Evolutionary conservation across 805 yeast species (phyloP), one percentile per base, ranked within the genome.

Genomic region (Ogataea minuta): DNA sequence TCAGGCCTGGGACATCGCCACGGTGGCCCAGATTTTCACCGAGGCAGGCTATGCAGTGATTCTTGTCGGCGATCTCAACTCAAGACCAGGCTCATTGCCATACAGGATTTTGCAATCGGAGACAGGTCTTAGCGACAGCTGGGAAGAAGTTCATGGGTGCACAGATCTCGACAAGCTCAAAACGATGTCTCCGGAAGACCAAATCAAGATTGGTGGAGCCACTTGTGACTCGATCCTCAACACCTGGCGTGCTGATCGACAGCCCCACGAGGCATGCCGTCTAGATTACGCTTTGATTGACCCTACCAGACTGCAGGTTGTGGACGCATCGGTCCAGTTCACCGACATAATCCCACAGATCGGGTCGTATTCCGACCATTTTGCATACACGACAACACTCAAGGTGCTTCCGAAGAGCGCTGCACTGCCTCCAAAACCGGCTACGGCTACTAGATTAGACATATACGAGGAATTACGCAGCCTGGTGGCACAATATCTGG

Each of bases 1-100:
- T 42, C 99, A 93, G 62, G 97, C 98, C 1, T 93, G 98, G 98
- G 96, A 90, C 59, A 76, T 93, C 59, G 74, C 93, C 23, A 74
- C 77, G 36, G 44, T 89, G 24, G 79, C 84, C 1, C 70, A 71
- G 12, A 61, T 79, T 25, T 72, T 90, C 31, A 69, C 71, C 31
- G 70, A 68, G 39, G 83, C 91, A 0, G 96, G 97, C 0, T 84
- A 87, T 59, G 83, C 90, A 1, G 91, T 86, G 0, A 74, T 93
- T 21, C 79, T 89, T 37, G 96, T 90, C 23, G 99, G 99, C 2
- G 99, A 93, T 62, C 72, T 93, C 56, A 93, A 93, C 59, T 84
- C 93, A 4, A 73, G 80, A 46, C 97, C 98, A 0, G 93, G 85
- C 0, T 81, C 95, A 2, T 67, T 91, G 40, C 95, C 95, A 1